Evolutionary conservation across 805 yeast species (phyloP).

Genomic region (Ogataea trehalophila): DNA sequence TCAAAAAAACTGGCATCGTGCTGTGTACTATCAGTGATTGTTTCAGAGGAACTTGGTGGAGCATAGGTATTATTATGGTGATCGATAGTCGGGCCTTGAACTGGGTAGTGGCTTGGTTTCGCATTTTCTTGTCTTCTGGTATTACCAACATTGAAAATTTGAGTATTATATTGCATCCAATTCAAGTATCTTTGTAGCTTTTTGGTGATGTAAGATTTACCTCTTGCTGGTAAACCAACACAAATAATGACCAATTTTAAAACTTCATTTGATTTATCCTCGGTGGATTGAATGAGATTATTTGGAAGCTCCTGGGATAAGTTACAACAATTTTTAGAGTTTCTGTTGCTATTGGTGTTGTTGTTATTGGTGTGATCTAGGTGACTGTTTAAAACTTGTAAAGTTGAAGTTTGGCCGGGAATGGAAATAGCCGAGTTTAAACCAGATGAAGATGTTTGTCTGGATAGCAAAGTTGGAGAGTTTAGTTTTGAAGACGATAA

Average conservation of each 20-base stretch:
- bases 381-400: conserved; percentile 7
- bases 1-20: conserved; percentile 41
- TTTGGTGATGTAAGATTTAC: conserved; percentile 68
- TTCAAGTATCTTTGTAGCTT: conserved; percentile 55
- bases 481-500: conserved; percentile 19
- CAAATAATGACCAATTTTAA: conserved; percentile 59
- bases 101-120: conserved; percentile 34
- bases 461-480: conserved; percentile 19
- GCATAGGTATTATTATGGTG: background rate
- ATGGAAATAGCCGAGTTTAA: conserved; percentile 24
- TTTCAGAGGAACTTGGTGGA: background rate
- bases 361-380: background rate
- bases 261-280: conserved; percentile 18
- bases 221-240: conserved; percentile 76
- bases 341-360: background rate
- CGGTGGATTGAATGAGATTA: background rate
- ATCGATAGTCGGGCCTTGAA: conserved; percentile 30
- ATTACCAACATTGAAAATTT: conserved; percentile 71
- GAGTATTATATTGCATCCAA: conserved; percentile 57
- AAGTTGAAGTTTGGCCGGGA: conserved; percentile 23
- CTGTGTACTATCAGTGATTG: conserved; percentile 17
- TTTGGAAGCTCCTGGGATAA: background rate
- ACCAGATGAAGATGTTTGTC: conserved; percentile 19
- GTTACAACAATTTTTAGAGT: background rate
- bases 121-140: conserved; percentile 55